Evolutionary conservation across 148 eudicot species (phyloP).

Genomic region (Rheum nobile): DNA sequence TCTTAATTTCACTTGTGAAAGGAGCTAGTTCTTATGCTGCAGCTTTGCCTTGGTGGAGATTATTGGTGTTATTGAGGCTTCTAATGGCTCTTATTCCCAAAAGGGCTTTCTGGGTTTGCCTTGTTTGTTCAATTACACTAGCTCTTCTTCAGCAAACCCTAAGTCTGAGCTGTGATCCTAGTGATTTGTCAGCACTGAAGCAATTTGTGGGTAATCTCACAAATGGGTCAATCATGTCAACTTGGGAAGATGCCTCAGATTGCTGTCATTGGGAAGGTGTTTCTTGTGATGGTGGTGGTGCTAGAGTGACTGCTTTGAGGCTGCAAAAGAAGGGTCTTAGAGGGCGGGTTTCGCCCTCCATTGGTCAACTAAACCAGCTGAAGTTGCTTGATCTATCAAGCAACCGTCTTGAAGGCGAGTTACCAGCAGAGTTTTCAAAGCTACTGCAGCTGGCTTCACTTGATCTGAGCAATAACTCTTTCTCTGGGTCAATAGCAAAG

Average conservation of each 20-base stretch:
- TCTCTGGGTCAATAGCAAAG: slow-evolving; percentile 29
- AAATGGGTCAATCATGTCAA: slow-evolving; percentile 30
- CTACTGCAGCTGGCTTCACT: slow-evolving; percentile 34
- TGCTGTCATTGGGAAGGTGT: slow-evolving; percentile 88
- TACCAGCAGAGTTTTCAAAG: slow-evolving; percentile 46
- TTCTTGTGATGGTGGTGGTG: slow-evolving; percentile 27
- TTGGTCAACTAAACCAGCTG: slow-evolving; percentile 39
- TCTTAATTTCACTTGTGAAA: neutral
- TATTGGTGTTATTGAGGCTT: too few species aligned
- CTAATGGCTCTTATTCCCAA: slow-evolving; percentile 25
- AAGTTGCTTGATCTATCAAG: slow-evolving; percentile 56
- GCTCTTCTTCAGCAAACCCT: slow-evolving; percentile 31
- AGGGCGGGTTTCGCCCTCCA: slow-evolving; percentile 45
- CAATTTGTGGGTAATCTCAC: slow-evolving; percentile 60
- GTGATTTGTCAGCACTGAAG: slow-evolving; percentile 49
- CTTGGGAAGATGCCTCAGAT: slow-evolving; percentile 34
- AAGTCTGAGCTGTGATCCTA: slow-evolving; percentile 39
- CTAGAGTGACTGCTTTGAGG: slow-evolving; percentile 39
- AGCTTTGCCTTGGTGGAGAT: too few species aligned
- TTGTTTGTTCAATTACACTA: slow-evolving; percentile 25
- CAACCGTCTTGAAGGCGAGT: slow-evolving; percentile 47
- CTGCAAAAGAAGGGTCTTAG: slow-evolving; percentile 34
- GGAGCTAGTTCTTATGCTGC: too few species aligned
- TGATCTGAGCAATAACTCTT: slow-evolving; percentile 56
- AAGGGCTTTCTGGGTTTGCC: slow-evolving; percentile 37